Evolutionary conservation across 768 basidiomycete species (phyloP).

Genomic region (Lactarius sanguifluus): DNA sequence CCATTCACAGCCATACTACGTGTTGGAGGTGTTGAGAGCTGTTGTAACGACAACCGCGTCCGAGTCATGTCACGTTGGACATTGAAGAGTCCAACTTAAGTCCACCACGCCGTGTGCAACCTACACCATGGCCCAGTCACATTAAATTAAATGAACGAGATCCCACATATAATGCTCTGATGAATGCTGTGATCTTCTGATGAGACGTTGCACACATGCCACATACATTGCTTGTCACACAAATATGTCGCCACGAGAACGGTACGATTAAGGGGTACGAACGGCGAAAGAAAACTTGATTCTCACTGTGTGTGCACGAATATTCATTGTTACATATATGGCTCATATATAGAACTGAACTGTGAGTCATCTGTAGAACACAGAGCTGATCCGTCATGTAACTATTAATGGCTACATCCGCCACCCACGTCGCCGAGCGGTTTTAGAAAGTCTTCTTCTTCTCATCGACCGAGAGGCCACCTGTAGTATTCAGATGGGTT

Average conservation of each 20-base stretch:
- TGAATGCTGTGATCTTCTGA: not conserved
- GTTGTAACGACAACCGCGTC: not conserved
- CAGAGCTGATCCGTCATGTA: conserved; percentile 8
- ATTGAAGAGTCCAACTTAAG: not conserved
- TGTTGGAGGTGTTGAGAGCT: not conserved
- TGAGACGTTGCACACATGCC: not conserved
- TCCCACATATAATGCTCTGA: not conserved
- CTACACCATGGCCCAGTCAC: not conserved
- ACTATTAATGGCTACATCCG: conserved; percentile 1
- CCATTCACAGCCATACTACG: not conserved
- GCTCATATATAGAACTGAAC: conserved; percentile 19
- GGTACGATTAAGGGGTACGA: not conserved
- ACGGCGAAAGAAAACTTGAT: conserved; percentile 6
- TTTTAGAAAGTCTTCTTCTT: conserved; percentile 91
- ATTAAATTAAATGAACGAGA: not conserved
- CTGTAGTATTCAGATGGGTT: conserved; percentile 38
- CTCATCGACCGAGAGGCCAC: conserved; percentile 96
- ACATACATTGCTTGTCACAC: not conserved
- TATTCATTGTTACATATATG: conserved; percentile 19
- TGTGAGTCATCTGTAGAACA: conserved; percentile 13
- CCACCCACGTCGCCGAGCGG: not conserved
- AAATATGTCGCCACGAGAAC: not conserved
- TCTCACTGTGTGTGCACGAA: conserved; percentile 8
- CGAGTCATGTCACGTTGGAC: not conserved
- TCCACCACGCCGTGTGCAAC: not conserved